Evolutionary conservation across 192 early-diverging fungal species (phyloP).

Genomic region (Backusella parvicylindrica): DNA sequence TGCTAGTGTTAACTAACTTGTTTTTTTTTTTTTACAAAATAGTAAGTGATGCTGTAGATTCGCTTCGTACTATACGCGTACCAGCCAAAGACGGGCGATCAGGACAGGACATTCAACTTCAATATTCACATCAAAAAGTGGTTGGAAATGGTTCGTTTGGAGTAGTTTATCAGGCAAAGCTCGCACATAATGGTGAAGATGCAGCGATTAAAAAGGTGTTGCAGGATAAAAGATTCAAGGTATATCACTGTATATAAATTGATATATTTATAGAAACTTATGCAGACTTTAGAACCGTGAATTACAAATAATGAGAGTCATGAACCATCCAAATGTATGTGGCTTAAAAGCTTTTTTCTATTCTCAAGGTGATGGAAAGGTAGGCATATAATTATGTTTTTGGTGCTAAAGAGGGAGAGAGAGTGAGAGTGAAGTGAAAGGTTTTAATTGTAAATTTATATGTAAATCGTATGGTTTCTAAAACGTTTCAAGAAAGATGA

Average conservation of each 20-base stretch:
- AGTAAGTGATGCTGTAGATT: conserved; percentile 42
- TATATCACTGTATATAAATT: conserved; percentile 19
- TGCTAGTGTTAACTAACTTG: too few relatives aligned
- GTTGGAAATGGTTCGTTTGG: conserved; percentile 98
- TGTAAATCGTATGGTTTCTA: neutral
- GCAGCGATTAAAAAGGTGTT: conserved; percentile 96
- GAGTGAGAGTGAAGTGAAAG: too few relatives aligned
- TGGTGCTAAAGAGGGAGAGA: neutral
- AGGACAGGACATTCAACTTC: conserved; percentile 78
- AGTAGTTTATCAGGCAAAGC: conserved; percentile 93
- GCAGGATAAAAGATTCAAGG: conserved; percentile 97
- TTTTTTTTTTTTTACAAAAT: too few relatives aligned
- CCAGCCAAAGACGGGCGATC: conserved; percentile 83
- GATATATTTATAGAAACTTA: neutral
- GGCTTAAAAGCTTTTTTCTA: conserved; percentile 89
- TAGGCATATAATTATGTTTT: conserved; percentile 11
- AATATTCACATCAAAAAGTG: conserved; percentile 86
- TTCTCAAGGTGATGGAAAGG: conserved; percentile 81
- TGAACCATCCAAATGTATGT: conserved; percentile 88
- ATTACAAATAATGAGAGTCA: conserved; percentile 86
- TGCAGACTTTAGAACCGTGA: conserved; percentile 82
- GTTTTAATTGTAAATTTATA: neutral
- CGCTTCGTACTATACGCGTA: conserved; percentile 60
- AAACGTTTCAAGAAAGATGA: conserved; percentile 68
- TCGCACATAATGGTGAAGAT: conserved; percentile 71